Evolutionary conservation across 768 basidiomycete species (phyloP), one percentile per base, ranked within the genome.

Genomic region (Sutorius australiensis): DNA sequence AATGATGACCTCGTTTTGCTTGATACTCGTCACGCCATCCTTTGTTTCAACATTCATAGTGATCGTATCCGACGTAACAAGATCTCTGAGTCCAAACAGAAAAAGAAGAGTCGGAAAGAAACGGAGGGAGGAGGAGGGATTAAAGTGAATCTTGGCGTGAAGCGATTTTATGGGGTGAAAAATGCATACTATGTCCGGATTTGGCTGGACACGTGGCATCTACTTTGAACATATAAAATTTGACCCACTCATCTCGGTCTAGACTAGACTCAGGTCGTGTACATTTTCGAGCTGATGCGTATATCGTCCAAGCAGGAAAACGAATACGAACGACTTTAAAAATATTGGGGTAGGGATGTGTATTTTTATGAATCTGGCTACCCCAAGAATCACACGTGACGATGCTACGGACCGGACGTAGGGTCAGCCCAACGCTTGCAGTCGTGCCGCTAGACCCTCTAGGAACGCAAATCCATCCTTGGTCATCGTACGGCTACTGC

Each of bases 401-500:
- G 2, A 40, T 12, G 41, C 8, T 42, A n/a, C 16, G 8, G 36
- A 37, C 16, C 8, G 14, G 36, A 16, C 2, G 50, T 10, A 32
- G 37, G n/a, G 14, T 59, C 45, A 59, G 33, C 48, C 50, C 52
- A 71, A 39, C 8, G 44, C 71, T 58, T 69, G 73, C 53, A 90
- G 67, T 57, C 82, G 72, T 40, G 71, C 76, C 3, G 82, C 78
- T 41, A 89, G 63, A 34, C 80, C 80, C 48, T 84, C 81, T 45
- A 89, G 68, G 63, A 89, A 89, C 10, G 76, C 76, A 60, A 89
- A 78, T 34, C 86, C 87, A 60, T 88, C 85, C 77, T 90, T 91
- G 32, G 87, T 89, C 49, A 91, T 75, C 46, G 83, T 88, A 57
- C 85, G 76, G 38, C 86, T 83, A 34, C 75, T 82, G 61, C 82